phyloP scores from a whole-genome alignment of 768 basidiomycete genomes.

The Mycena chlorophos region DNA sequence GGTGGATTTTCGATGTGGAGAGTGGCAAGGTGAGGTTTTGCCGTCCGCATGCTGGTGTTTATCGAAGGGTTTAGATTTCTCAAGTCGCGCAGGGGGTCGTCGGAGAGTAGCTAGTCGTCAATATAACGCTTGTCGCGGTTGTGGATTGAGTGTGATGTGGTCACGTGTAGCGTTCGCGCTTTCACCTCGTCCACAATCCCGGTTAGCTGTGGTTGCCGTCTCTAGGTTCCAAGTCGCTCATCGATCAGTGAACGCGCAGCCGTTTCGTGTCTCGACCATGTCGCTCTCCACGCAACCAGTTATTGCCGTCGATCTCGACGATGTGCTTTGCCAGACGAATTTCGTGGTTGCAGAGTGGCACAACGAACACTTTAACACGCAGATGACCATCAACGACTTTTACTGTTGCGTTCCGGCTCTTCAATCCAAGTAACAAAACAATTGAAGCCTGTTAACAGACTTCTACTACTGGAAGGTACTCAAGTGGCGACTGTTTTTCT shows the following conservation, averaged over 20 bases:
- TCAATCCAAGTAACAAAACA: not conserved
- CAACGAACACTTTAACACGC: slow-evolving; percentile 56
- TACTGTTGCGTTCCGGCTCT: slow-evolving; percentile 45
- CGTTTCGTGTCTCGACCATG: slow-evolving; percentile 13
- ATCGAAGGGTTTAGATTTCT: not conserved
- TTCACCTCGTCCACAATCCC: no score
- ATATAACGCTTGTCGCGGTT: no score
- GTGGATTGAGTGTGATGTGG: no score
- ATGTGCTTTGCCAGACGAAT: slow-evolving; percentile 50
- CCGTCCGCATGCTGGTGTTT: not conserved
- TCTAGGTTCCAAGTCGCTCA: no score
- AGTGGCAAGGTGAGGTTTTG: slow-evolving; percentile 46
- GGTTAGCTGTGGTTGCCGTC: no score
- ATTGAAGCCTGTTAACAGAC: slow-evolving; percentile 36
- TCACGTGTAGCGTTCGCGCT: no score
- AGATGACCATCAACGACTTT: slow-evolving; percentile 57
- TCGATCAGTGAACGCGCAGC: slow-evolving; percentile 11
- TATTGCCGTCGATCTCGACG: slow-evolving; percentile 22
- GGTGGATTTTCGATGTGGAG: slow-evolving; percentile 55
- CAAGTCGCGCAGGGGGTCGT: not conserved
- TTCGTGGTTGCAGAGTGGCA: slow-evolving; percentile 61
- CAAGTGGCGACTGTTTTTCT: not conserved
- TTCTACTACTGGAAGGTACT: slow-evolving; percentile 77
- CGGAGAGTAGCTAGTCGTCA: no score
- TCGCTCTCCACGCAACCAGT: slow-evolving; percentile 10